These are phyloP conservation scores for Diatrype stigma DNA, from an alignment of 2,329 filamentous ascomycete genomes.

Conservation along the genomic window DNA sequence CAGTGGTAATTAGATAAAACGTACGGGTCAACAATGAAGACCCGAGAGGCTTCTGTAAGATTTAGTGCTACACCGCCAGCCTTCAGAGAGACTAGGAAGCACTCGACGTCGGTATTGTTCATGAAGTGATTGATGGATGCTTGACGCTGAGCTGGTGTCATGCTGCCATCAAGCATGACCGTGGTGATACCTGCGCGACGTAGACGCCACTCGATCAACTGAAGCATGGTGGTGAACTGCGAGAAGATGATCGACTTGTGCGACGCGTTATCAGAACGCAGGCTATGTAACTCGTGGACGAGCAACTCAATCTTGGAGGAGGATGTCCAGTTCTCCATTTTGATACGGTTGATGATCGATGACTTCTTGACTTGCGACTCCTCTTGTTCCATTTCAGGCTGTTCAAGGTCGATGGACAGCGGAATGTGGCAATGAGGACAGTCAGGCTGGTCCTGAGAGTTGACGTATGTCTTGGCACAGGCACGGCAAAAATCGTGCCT, in stretches of 20 bases:
- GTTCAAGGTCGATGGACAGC: constrained; percentile 86
- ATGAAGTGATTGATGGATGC: constrained; percentile 95
- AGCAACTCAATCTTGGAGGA: constrained; percentile 98
- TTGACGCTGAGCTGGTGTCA: constrained; percentile 91
- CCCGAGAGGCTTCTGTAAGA: constrained; percentile 86
- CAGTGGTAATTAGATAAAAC: constrained; percentile 32
- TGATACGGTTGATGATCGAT: constrained; percentile 97
- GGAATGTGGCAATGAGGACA: constrained; percentile 91
- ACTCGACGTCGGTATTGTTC: constrained; percentile 89
- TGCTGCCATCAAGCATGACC: constrained; percentile 95
- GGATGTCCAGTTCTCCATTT: constrained; percentile 98
- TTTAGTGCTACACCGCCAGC: constrained; percentile 95
- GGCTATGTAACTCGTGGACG: constrained; percentile 87
- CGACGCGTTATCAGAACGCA: constrained; percentile 87
- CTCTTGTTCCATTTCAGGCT: constrained; percentile 92
- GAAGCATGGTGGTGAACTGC: constrained; percentile 95
- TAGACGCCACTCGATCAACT: constrained; percentile 94
- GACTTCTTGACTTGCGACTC: constrained; percentile 84
- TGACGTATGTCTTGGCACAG: constrained; percentile 76
- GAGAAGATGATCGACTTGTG: constrained; percentile 98
- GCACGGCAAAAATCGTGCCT: constrained; percentile 87
- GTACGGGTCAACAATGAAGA: constrained; percentile 95
- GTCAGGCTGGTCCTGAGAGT: constrained; percentile 70
- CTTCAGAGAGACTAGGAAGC: constrained; percentile 93
- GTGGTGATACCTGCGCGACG: constrained; percentile 96